Evolutionary conservation across 1,139 yeast genomes (phyloP), one percentile per base, ranked within the genome.

Genomic region (Pneumocystis jirovecii): DNA sequence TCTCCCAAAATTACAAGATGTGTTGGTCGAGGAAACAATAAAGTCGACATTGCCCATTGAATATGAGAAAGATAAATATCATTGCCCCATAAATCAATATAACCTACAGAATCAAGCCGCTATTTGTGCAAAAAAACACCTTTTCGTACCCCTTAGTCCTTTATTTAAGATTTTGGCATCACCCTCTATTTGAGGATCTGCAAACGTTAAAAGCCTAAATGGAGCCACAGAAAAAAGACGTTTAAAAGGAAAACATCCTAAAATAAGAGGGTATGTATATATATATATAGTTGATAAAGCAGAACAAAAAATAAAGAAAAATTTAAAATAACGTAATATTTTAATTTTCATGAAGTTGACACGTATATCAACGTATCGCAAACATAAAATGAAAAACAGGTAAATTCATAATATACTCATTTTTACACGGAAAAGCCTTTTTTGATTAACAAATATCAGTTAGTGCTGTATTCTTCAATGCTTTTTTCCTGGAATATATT

Each of bases 1-100:
- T 93, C 98, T 0, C 98, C 98, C 84, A 93, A 82, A 12, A 69
- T 66, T 0, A 90, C 95, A 12, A 89, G 91, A 74, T 86, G 91
- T 39, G 85, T 81, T 0, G 98, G 98, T n/a, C 39, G 29, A 2
- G 34, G 57, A 10, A 10, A 50, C 17, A 61, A 50, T 59, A 65
- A 65, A 44, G 64, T 62, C 34, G 61, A 50, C 59, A 61, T 63
- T 31, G 50, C 60, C 10, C 63, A 61, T 34, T 63, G 63, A 25
- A 66, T 63, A 35, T 63, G 68, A 7, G 64, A 62, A 12, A 66
- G 61, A 39, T 57, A 65, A 15, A 60, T 56, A 42, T 65, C 66
- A 34, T 66, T 66, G 25, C 66, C 65, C 64, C 64, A 63, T 25
- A 66, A 40, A 39, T 65, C 68, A 21, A 66, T 65, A 60, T 59